Percentiles rank a stretch among this genome's conserved stretches.
These are phyloP conservation scores for Phytophthora melonis DNA, from an alignment of 352 stramenopile species.

Conservation along the genomic window DNA sequence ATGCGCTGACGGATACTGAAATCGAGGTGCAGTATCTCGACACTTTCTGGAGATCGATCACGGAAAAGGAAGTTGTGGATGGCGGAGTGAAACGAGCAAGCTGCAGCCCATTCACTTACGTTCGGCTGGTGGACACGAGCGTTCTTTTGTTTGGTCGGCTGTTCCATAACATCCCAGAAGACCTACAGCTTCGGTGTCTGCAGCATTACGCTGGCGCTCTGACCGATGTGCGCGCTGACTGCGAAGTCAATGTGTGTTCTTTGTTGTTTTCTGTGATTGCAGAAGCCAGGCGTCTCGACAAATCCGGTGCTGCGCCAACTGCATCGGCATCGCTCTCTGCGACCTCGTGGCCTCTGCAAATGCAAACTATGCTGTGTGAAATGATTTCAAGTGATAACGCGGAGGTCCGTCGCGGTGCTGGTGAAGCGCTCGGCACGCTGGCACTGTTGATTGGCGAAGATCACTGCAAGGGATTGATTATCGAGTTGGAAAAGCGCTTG, in stretches of 20 bases:
- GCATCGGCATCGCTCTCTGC: constrained; percentile 33
- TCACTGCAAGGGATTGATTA: constrained; percentile 61
- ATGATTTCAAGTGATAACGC: constrained; percentile 77
- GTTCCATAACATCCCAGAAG: constrained; percentile 84
- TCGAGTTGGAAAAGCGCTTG: constrained; percentile 79
- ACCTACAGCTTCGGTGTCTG: constrained; percentile 83
- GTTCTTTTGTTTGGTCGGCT: constrained; percentile 80
- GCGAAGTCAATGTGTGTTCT: constrained; percentile 83
- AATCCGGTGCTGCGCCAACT: constrained; percentile 19
- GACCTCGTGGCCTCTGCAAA: constrained; percentile 69
- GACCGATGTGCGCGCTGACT: constrained; percentile 67
- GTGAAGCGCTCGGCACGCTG: constrained; percentile 74
- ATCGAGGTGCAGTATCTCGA: constrained; percentile 88
- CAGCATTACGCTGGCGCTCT: constrained; percentile 81
- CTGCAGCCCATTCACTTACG: constrained; percentile 84
- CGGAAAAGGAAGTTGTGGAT: constrained; percentile 40
- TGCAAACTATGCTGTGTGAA: constrained; percentile 85
- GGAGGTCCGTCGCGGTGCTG: constrained; percentile 74
- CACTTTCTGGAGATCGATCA: constrained; percentile 66
- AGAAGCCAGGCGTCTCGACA: constrained; percentile 55
- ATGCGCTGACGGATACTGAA: constrained; percentile 83
- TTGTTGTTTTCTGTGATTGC: constrained; percentile 74
- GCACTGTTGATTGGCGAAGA: constrained; percentile 60
- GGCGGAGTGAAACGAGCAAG: constrained; percentile 43
- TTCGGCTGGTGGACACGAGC: constrained; percentile 81